phyloP scores from a whole-genome alignment of 768 basidiomycete genomes.

The Lactifluus pinguis region DNA sequence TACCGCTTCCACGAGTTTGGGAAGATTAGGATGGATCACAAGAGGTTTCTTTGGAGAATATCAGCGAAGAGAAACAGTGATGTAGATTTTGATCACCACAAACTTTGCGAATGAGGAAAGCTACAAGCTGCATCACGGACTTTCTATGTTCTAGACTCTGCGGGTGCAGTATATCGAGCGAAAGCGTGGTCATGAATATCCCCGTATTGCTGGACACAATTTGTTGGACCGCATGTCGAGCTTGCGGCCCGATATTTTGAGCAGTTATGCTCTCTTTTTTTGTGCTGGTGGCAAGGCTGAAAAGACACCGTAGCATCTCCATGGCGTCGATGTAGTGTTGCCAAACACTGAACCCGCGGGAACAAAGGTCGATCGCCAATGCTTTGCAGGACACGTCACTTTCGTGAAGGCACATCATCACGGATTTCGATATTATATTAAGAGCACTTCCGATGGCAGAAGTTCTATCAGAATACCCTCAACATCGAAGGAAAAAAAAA shows the following conservation, averaged over 20 bases:
- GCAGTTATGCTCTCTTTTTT: slow-evolving; percentile 60
- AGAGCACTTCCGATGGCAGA: slow-evolving; percentile 45
- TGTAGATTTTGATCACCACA: not conserved
- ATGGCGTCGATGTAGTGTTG: slow-evolving; percentile 89
- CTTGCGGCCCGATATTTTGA: slow-evolving; percentile 67
- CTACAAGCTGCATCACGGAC: slow-evolving; percentile 86
- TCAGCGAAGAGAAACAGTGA: not conserved
- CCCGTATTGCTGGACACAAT: slow-evolving; percentile 78
- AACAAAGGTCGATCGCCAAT: slow-evolving; percentile 82
- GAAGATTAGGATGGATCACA: slow-evolving; percentile 75
- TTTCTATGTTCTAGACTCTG: slow-evolving; percentile 68
- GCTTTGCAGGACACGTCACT: slow-evolving; percentile 55
- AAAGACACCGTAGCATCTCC: slow-evolving; percentile 77
- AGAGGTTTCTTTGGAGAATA: slow-evolving; percentile 62
- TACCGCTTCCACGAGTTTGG: slow-evolving; percentile 85
- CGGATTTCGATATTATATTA: slow-evolving; percentile 77
- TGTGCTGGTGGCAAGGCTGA: slow-evolving; percentile 63
- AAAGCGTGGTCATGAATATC: slow-evolving; percentile 89
- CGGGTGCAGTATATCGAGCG: slow-evolving; percentile 80
- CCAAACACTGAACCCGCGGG: slow-evolving; percentile 89
- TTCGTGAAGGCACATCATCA: slow-evolving; percentile 68
- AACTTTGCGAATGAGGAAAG: slow-evolving; percentile 88
- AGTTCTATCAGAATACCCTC: not conserved
- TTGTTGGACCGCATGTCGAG: slow-evolving; percentile 73
- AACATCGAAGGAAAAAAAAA: not conserved